Evolutionary conservation across 805 yeast species (phyloP), one percentile per base, ranked within the genome.

Genomic region (Zygosaccharomyces rouxii): DNA sequence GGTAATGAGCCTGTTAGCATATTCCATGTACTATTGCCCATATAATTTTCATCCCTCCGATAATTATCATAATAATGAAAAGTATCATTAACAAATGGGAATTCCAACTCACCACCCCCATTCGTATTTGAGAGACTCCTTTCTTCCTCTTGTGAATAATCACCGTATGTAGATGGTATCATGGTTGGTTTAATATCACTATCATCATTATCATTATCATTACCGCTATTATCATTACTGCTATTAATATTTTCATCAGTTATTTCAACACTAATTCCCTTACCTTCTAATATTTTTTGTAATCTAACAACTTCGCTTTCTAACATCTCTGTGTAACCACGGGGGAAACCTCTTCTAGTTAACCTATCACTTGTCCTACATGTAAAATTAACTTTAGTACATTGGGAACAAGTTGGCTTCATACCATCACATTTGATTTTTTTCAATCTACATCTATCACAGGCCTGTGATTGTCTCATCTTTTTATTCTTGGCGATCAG

Each of bases 391-490:
- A 82, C 79, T 52, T 77, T 77, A 30, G 70, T 67, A 60, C 94
- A 86, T 58, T 83, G 83, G 31, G 80, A 72, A 62, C 95, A 86
- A 39, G 71, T 64, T 1, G 89, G 89, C 2, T 78, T 73, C 50
- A 75, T 72, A 1, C 90, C 92, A 58, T 84, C 86, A 66, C 94
- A 86, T 54, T 81, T 81, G 53, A 84, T 83, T 66, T 85, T 86
- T 56, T 86, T 83, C 54, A 83, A 79, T 39, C 92, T 71, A 58
- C 94, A 86, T 29, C 94, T 70, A 63, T 86, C 94, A 67, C 95
- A 86, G 2, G 94, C 94, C 64, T 86, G 94, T 1, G 85, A 77
- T 2, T 83, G 82, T 52, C 92, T 54, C 29, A 50, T 35, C 35
- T 46, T 49, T 31, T 46, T 46, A 26, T 63, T 4, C 74, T 62